Conservation (phyloP, 139 green algal genomes). For the Raphidocelis subcapitata region DNA sequence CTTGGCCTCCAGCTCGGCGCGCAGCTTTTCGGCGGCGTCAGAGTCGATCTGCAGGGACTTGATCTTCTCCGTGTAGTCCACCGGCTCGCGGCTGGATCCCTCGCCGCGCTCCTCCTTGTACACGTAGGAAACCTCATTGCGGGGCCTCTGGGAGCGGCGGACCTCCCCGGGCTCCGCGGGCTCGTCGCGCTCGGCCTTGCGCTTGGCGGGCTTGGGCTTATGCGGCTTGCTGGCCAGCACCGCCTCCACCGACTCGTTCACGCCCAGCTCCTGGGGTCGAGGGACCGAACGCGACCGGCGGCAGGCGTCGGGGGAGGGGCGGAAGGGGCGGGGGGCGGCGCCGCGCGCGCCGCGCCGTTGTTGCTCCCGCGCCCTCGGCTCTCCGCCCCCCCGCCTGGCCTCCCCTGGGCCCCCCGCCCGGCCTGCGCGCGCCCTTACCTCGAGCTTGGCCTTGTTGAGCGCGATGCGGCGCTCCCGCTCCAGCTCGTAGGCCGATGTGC, state of each 20-base stretch:
- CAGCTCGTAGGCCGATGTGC: no score
- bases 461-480: constrained; percentile 43
- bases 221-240: no score
- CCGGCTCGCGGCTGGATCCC: neutral
- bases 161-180: neutral
- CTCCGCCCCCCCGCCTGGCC: no score
- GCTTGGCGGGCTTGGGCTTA: constrained; percentile 12
- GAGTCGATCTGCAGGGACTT: constrained; percentile 16
- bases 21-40: constrained; percentile 23
- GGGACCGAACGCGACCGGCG: no score
- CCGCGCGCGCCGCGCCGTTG: no score
- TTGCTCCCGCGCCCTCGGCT: no score
- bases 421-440: constrained; percentile 29
- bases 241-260: no score
- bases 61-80: constrained; percentile 23
- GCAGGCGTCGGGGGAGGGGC: no score
- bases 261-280: no score
- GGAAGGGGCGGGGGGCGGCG: no score
- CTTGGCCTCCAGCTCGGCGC: constrained; percentile 20
- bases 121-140: constrained; percentile 34
- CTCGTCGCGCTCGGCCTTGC: neutral
- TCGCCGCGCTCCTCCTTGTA: neutral
- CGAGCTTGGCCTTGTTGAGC: constrained; percentile 50
- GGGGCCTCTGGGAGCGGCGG: neutral
- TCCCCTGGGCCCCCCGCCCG: no score